A percentile compares a stretch with the other conserved stretches of the same genome.
These are phyloP conservation scores for Rhodotorula sp. DNA, from an alignment of 1,284 basidiomycete species.

Conservation along the genomic window DNA sequence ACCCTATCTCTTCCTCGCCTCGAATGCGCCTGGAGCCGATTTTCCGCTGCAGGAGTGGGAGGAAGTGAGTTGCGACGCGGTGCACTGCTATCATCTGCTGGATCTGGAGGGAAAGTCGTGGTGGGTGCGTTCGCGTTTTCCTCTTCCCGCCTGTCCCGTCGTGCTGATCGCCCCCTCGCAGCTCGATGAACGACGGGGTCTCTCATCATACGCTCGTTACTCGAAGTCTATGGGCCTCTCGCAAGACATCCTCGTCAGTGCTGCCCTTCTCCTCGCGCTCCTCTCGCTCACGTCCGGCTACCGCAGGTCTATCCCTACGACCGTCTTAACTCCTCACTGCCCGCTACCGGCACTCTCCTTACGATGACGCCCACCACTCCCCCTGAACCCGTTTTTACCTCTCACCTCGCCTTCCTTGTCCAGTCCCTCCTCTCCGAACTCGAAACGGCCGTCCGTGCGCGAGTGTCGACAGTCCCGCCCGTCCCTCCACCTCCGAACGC, in stretches of 20 bases:
- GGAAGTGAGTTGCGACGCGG: constrained; percentile 27
- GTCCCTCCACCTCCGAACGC: background rate
- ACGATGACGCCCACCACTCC: constrained; percentile 7
- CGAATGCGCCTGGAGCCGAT: background rate
- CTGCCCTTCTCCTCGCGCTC: background rate
- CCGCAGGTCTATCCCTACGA: constrained; percentile 41
- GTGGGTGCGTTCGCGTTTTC: background rate
- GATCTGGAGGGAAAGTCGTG: constrained; percentile 10
- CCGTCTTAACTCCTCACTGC: constrained; percentile 21
- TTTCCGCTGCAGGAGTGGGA: constrained; percentile 23
- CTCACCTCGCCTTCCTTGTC: constrained; percentile 35
- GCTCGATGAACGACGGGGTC: constrained; percentile 6
- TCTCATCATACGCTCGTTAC: constrained; percentile 12
- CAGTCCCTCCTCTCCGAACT: constrained; percentile 49
- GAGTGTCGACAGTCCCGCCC: constrained; percentile 53
- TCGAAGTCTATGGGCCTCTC: constrained; percentile 1
- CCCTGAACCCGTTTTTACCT: constrained; percentile 7
- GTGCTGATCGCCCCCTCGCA: background rate
- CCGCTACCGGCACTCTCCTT: constrained; percentile 11
- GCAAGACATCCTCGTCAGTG: constrained; percentile 1
- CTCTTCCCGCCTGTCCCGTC: background rate
- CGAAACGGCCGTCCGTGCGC: constrained; percentile 48
- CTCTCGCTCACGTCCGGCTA: background rate
- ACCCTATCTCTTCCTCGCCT: constrained; percentile 6
- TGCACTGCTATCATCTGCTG: constrained; percentile 19